A percentile compares a stretch with the other conserved stretches of the same genome.
phyloP scores from a whole-genome alignment of 208 protist genomes.

The Leishmania braziliensis region DNA sequence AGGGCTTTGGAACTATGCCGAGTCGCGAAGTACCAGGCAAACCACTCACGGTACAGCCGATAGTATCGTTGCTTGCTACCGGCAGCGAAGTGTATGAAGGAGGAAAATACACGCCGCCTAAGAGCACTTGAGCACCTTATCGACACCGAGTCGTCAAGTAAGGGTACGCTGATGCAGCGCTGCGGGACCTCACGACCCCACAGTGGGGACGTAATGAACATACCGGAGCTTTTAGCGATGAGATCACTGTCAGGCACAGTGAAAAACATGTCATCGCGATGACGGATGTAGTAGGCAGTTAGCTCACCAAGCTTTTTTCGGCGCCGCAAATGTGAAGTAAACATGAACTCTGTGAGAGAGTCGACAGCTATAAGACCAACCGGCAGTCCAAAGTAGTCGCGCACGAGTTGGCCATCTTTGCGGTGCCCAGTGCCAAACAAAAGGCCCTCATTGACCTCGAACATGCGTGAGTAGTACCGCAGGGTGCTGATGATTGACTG shows the following conservation, averaged over 20 bases:
- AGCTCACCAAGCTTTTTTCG: neutral
- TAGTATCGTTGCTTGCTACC: neutral
- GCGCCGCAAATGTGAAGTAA: slow-evolving; percentile 9
- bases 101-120: neutral
- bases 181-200: neutral
- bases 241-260: neutral
- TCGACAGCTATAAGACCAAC: slow-evolving; percentile 22
- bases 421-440: slow-evolving; percentile 5
- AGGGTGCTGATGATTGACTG: slow-evolving; percentile 28
- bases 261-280: neutral
- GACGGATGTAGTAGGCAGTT: neutral
- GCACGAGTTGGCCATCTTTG: neutral
- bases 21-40: slow-evolving; percentile 9
- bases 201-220: neutral
- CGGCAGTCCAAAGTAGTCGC: slow-evolving; percentile 15
- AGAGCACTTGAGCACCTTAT: neutral
- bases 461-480: slow-evolving; percentile 22
- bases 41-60: neutral
- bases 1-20: neutral
- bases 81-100: slow-evolving; percentile 9
- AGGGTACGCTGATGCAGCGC: neutral
- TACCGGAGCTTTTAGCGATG: neutral
- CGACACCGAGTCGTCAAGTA: neutral
- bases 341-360: slow-evolving; percentile 21
- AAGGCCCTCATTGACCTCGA: slow-evolving; percentile 24